A percentile compares a stretch with the other conserved stretches of the same genome.
These are phyloP conservation scores for Escallonia rubra DNA, from an alignment of 129 eudicot species.

Conservation along the genomic window DNA sequence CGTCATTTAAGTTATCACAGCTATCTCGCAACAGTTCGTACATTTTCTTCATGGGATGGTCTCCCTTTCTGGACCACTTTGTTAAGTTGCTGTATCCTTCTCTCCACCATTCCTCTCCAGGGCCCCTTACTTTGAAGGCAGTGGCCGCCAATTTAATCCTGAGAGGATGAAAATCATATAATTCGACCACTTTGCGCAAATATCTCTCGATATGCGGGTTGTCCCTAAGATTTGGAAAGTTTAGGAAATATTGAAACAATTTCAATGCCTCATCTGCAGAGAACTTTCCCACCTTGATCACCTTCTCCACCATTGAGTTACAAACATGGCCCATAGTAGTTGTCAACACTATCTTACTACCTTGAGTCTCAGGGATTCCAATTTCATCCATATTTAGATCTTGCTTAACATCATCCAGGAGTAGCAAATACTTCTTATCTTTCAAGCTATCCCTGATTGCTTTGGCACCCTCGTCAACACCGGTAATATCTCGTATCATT, in stretches of 20 bases:
- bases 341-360: slow-evolving; percentile 25
- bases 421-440: slow-evolving; percentile 24
- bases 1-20: slow-evolving; percentile 8
- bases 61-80: slow-evolving; percentile 17
- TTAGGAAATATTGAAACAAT: slow-evolving; percentile 20
- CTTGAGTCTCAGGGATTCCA: slow-evolving; percentile 18
- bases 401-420: slow-evolving; percentile 29
- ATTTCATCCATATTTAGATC: slow-evolving; percentile 14
- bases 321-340: slow-evolving; percentile 17
- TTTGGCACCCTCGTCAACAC: slow-evolving; percentile 1
- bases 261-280: slow-evolving; percentile 17
- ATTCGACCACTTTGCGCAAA: slow-evolving; percentile 11
- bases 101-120: slow-evolving; percentile 14
- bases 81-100: slow-evolving; percentile 13
- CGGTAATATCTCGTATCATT: slow-evolving; percentile 18
- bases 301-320: slow-evolving; percentile 8
- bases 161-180: slow-evolving; percentile 20
- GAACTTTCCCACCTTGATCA: slow-evolving; percentile 6
- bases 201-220: slow-evolving; percentile 5
- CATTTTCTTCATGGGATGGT: slow-evolving; percentile 12
- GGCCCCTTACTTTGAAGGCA: slow-evolving; percentile 14
- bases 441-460: slow-evolving; percentile 16
- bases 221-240: slow-evolving; percentile 11
- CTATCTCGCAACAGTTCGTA: slow-evolving; percentile 11
- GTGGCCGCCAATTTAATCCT: slow-evolving; percentile 19